A percentile compares a stretch with the other conserved stretches of the same genome.
phyloP scores from a whole-genome alignment of 306 rosid species.

The Biancaea sappan region DNA sequence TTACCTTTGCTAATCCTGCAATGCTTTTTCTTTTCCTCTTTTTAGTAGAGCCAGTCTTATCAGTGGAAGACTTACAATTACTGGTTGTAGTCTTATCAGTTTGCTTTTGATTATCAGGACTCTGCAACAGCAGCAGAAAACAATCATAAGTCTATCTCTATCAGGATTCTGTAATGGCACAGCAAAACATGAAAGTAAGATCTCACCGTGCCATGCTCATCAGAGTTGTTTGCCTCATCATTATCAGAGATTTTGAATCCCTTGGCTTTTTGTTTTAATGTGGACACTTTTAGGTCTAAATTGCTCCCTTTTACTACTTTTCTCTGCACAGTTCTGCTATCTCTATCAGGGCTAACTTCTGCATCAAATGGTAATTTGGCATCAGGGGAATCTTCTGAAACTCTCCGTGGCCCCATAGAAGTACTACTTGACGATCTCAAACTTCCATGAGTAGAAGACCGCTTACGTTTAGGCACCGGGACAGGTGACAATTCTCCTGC shows the following conservation, averaged over 20 bases:
- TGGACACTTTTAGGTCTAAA: slow-evolving; percentile 58
- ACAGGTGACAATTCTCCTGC: slow-evolving; percentile 47
- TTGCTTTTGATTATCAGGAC: slow-evolving; percentile 43
- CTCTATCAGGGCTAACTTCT: slow-evolving; percentile 44
- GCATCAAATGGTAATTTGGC: slow-evolving; percentile 39
- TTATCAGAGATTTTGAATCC: slow-evolving; percentile 41
- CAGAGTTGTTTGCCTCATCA: slow-evolving; percentile 54
- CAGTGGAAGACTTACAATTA: slow-evolving; percentile 51
- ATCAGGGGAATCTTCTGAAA: slow-evolving; percentile 41
- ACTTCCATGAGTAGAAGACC: slow-evolving; percentile 54
- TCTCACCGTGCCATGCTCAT: slow-evolving; percentile 56
- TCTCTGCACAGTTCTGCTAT: slow-evolving; percentile 48
- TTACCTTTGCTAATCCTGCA: slow-evolving; percentile 76
- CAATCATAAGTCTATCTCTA: slow-evolving; percentile 15
- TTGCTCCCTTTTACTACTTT: slow-evolving; percentile 44
- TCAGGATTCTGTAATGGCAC: slow-evolving; percentile 18
- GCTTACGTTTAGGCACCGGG: slow-evolving; percentile 63
- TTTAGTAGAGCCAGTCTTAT: slow-evolving; percentile 50
- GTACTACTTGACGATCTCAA: slow-evolving; percentile 50
- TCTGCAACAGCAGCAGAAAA: slow-evolving; percentile 56
- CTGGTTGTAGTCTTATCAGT: slow-evolving; percentile 48
- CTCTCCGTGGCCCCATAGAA: slow-evolving; percentile 48
- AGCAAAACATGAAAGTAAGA: slow-evolving; percentile 26
- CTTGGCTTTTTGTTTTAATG: slow-evolving; percentile 57
- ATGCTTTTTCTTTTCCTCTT: slow-evolving; percentile 73